Evolutionary conservation across 495 filamentous ascomycete genomes (phyloP), one percentile per base, ranked within the genome.

Genomic region (Xylaria nigripes): DNA sequence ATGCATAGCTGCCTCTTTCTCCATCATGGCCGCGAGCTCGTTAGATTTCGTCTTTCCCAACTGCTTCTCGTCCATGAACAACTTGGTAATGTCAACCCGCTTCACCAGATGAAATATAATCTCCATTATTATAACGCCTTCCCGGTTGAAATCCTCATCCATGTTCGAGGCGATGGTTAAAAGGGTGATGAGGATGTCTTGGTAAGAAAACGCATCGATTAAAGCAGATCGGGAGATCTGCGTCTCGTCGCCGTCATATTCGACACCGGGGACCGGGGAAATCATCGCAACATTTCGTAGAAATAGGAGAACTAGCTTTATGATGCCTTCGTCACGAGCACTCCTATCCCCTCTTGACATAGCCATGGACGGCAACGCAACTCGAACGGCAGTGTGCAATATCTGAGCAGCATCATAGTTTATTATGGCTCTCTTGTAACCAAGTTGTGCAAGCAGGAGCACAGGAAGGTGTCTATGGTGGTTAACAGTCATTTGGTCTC

Each of bases 81-180:
- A 71, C 61, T 89, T 89, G 32, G 86, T 80, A 0, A 86, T 79
- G 67, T 96, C 87, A 7, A 97, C 81, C 32, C 94, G 87, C 68
- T 96, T 96, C 23, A 97, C 76, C 1, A 97, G 67, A 55, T 96
- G 89, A 62, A 95, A 99, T 21, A 99, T 70, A 13, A 87, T 86
- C 65, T 97, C 94, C 69, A 97, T 79, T 23, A 96, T 62, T 19
- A 91, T 76, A 3, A 90, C 80, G 60, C 96, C 94, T 61, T 96
- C 87, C 18, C 82, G 80, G 32, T 84, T 85, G 68, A 96, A 99
- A 61, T 97, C 94, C 30, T 94, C 89, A 19, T 84, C 88, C 69
- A 96, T 89, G 56, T 89, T 90, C 7, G 90, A 96, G 12, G 88
- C 85, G 46, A 99, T 76, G 2, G 87, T 92, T 32, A 97, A 70